A percentile compares a stretch with the other conserved stretches of the same genome.
These are phyloP conservation scores for Thielaviopsis populi DNA, from an alignment of 2,329 filamentous ascomycete genomes.

Conservation along the genomic window DNA sequence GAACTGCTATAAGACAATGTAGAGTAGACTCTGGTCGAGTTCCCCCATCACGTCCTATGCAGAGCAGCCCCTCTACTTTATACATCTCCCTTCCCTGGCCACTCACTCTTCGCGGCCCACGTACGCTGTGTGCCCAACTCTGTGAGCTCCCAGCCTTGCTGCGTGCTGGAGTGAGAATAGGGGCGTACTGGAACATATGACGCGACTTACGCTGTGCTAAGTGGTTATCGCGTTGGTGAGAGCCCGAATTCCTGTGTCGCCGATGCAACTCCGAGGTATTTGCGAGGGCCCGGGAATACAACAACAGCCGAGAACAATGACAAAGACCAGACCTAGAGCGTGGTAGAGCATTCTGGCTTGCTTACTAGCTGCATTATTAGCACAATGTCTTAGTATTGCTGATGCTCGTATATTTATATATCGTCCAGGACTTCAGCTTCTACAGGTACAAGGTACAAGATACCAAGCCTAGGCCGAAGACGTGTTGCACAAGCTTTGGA, in stretches of 20 bases:
- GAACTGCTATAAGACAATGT: not conserved
- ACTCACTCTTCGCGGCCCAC: not conserved
- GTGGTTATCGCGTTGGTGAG: not conserved
- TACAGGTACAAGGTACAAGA: not conserved
- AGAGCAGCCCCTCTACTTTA: not conserved
- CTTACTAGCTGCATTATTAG: not conserved
- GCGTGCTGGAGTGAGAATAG: not conserved
- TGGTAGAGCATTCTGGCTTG: not conserved
- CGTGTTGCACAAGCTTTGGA: not conserved
- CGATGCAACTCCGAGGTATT: conserved; percentile 15
- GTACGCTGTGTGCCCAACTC: not conserved
- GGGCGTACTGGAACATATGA: not conserved
- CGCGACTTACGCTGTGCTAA: not conserved
- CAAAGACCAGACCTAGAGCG: not conserved
- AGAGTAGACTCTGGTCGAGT: not conserved
- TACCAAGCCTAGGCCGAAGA: not conserved
- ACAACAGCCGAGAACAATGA: not conserved
- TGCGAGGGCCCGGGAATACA: conserved; percentile 8
- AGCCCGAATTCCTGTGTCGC: conserved; percentile 13
- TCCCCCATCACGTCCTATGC: not conserved
- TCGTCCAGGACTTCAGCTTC: not conserved
- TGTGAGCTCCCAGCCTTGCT: not conserved
- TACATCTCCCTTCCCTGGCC: not conserved
- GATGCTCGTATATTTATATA: not conserved
- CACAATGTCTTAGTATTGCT: not conserved